A percentile compares a stretch with the other conserved stretches of the same genome.
phyloP scores from a whole-genome alignment of 2,329 filamentous ascomycete species.

The Beauveria asiatica region DNA sequence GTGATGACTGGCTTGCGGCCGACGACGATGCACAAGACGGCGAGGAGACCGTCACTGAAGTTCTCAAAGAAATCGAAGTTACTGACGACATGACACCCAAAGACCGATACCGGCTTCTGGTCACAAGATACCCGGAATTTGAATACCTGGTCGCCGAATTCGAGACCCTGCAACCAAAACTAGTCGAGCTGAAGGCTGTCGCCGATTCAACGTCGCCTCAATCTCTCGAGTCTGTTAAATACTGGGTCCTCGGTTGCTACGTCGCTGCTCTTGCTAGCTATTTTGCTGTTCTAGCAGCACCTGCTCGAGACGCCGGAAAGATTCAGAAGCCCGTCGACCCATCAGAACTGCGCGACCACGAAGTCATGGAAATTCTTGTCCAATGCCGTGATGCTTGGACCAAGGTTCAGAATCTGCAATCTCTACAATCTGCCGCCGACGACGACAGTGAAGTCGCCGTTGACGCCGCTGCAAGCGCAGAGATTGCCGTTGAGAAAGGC shows the following conservation, averaged over 20 bases:
- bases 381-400: conserved; percentile 76
- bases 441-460: conserved; percentile 26
- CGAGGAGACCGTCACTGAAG: conserved; percentile 66
- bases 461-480: conserved; percentile 14
- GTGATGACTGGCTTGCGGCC: conserved; percentile 69
- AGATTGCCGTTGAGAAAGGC: conserved; percentile 11
- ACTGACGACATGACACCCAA: conserved; percentile 68
- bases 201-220: conserved; percentile 43
- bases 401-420: conserved; percentile 57
- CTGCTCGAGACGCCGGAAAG: conserved; percentile 50
- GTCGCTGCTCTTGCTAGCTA: conserved; percentile 85
- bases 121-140: conserved; percentile 83
- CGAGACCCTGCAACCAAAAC: conserved; percentile 57
- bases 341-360: conserved; percentile 76
- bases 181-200: conserved; percentile 50
- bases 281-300: conserved; percentile 84
- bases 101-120: conserved; percentile 68
- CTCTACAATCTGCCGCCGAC: conserved; percentile 31
- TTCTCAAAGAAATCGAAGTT: conserved; percentile 76
- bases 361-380: conserved; percentile 79
- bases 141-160: conserved; percentile 79
- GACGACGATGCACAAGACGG: conserved; percentile 42
- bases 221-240: conserved; percentile 60
- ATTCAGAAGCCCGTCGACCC: conserved; percentile 58
- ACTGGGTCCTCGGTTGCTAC: conserved; percentile 76